phyloP scores from a whole-genome alignment of 345 rosid species.

The Aegle marmelos region DNA sequence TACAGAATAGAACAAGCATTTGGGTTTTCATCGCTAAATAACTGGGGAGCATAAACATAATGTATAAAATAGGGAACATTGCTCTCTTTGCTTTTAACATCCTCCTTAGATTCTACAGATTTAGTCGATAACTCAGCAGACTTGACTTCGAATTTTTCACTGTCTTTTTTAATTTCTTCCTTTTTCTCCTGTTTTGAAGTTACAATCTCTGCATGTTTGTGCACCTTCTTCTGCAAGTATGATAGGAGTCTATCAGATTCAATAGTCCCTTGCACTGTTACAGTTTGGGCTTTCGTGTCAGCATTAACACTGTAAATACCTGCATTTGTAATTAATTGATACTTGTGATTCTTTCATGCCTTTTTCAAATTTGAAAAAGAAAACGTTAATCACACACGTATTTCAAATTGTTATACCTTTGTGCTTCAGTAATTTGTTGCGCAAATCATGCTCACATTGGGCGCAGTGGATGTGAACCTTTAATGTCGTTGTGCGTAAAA shows the following conservation, averaged over 20 bases:
- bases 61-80: slow-evolving; percentile 66
- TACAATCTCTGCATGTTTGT: slow-evolving; percentile 68
- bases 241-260: slow-evolving; percentile 50
- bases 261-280: slow-evolving; percentile 65
- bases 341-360: background rate
- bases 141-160: slow-evolving; percentile 7
- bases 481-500: slow-evolving; percentile 40
- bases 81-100: slow-evolving; percentile 44
- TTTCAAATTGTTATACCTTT: slow-evolving; percentile 37
- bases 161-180: slow-evolving; percentile 15
- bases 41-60: slow-evolving; percentile 75
- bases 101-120: slow-evolving; percentile 34
- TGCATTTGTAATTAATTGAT: slow-evolving; percentile 21
- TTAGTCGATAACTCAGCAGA: slow-evolving; percentile 20
- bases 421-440: slow-evolving; percentile 48
- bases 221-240: slow-evolving; percentile 50
- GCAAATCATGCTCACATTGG: slow-evolving; percentile 66
- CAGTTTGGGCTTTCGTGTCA: slow-evolving; percentile 62
- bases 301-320: slow-evolving; percentile 61
- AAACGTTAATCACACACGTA: background rate
- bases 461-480: slow-evolving; percentile 78
- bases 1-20: slow-evolving; percentile 64
- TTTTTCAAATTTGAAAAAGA: background rate
- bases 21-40: slow-evolving; percentile 91
- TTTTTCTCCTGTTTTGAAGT: slow-evolving; percentile 33